phyloP scores from a whole-genome alignment of 352 stramenopile species.

The Globisporangium spinosum region DNA sequence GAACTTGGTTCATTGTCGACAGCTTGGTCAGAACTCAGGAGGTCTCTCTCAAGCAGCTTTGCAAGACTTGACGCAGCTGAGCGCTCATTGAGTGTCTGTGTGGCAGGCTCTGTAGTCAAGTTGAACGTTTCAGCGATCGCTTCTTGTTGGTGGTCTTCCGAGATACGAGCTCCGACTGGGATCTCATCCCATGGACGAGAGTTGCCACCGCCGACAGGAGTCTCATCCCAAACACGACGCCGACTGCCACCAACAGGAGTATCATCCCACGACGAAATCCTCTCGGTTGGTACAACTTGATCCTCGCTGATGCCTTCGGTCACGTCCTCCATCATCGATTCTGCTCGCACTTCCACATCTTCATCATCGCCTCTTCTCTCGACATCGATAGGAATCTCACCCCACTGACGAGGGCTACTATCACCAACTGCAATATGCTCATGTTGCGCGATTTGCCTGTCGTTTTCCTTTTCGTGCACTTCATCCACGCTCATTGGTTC shows the following conservation, averaged over 20 bases:
- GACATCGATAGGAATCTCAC: neutral
- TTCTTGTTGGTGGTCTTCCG: neutral
- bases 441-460: neutral
- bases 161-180: neutral
- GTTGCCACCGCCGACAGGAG: neutral
- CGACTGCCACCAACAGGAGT: neutral
- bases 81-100: neutral
- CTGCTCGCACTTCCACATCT: neutral
- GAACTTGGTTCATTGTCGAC: neutral
- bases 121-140: neutral
- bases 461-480: neutral
- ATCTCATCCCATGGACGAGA: slow-evolving; percentile 1
- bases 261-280: slow-evolving; percentile 3
- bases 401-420: neutral
- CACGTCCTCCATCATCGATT: neutral
- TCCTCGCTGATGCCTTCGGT: too few relatives aligned
- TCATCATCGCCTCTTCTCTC: neutral
- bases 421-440: slow-evolving; percentile 4
- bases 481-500: slow-evolving; percentile 1
- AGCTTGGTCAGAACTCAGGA: neutral
- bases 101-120: neutral
- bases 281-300: neutral
- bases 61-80: neutral
- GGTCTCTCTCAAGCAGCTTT: slow-evolving; percentile 5
- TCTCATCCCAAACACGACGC: neutral